Percentiles rank a stretch among this genome's conserved stretches.
phyloP scores from a whole-genome alignment of 345 rosid genomes.

The Jatropha curcas region DNA sequence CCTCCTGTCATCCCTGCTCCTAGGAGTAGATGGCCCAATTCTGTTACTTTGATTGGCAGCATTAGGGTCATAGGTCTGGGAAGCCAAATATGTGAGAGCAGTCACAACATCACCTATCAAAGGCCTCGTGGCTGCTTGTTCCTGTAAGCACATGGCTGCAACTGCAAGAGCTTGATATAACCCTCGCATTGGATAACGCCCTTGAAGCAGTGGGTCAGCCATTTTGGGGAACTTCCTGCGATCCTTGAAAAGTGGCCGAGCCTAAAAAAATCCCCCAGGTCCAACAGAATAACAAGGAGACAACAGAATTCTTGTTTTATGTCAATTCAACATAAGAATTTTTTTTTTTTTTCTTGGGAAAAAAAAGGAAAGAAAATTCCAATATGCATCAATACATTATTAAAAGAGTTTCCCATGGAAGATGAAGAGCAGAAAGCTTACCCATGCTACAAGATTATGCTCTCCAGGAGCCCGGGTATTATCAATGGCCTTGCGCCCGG shows the following conservation, averaged over 20 bases:
- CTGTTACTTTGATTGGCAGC: conserved; percentile 62
- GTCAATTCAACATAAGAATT: conserved; percentile 12
- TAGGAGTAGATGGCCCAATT: conserved; percentile 67
- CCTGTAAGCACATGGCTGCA: conserved; percentile 98
- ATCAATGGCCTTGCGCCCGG: conserved; percentile 97
- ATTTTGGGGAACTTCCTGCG: conserved; percentile 93
- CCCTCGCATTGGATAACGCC: conserved; percentile 91
- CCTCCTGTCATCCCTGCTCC: conserved; percentile 64
- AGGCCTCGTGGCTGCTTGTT: conserved; percentile 96
- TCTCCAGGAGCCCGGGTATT: conserved; percentile 75
- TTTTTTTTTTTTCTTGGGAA: too few relatives aligned
- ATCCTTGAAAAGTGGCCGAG: conserved; percentile 93
- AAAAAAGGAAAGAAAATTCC: neutral
- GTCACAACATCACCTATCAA: conserved; percentile 94
- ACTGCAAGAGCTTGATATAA: conserved; percentile 98
- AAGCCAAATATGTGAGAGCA: conserved; percentile 91
- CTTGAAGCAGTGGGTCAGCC: conserved; percentile 93
- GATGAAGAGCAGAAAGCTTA: conserved; percentile 30
- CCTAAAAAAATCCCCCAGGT: conserved; percentile 46
- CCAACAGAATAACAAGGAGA: conserved; percentile 17
- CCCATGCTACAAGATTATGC: conserved; percentile 98
- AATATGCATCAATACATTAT: neutral
- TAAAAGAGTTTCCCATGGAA: neutral
- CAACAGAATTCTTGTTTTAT: conserved; percentile 14
- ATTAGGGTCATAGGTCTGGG: conserved; percentile 81